These are phyloP conservation scores for Dactylellina leptospora DNA, from an alignment of 2,329 filamentous ascomycete genomes.

Conservation along the genomic window DNA sequence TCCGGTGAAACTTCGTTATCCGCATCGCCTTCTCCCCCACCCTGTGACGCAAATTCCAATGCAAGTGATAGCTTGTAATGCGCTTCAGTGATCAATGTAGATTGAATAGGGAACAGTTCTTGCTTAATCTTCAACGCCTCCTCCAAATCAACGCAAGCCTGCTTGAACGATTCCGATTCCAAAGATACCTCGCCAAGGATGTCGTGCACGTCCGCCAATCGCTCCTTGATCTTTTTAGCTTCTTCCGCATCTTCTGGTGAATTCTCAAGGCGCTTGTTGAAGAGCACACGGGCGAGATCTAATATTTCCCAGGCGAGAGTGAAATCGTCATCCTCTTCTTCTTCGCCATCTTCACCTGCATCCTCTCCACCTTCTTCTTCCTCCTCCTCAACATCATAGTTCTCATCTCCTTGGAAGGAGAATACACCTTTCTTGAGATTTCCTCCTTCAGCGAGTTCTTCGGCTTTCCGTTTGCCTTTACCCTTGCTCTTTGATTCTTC, in stretches of 20 bases:
- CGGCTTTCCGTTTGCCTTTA: slow-evolving; percentile 59
- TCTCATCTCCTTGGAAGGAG: slow-evolving; percentile 92
- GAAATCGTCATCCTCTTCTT: slow-evolving; percentile 72
- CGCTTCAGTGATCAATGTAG: slow-evolving; percentile 87
- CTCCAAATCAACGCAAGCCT: slow-evolving; percentile 84
- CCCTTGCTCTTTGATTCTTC: slow-evolving; percentile 61
- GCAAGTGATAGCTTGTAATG: slow-evolving; percentile 97
- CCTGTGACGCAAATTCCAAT: slow-evolving; percentile 77
- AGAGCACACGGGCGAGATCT: slow-evolving; percentile 76
- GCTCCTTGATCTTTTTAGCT: slow-evolving; percentile 62
- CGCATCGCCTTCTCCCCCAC: slow-evolving; percentile 61
- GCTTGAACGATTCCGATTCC: slow-evolving; percentile 90
- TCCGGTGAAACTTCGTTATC: slow-evolving; percentile 69
- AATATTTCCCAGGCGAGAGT: slow-evolving; percentile 82
- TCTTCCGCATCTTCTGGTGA: slow-evolving; percentile 57
- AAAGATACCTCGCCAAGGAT: slow-evolving; percentile 95
- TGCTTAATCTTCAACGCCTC: slow-evolving; percentile 80
- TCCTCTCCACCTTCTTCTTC: slow-evolving; percentile 65
- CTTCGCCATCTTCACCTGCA: slow-evolving; percentile 58
- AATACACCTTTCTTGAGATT: slow-evolving; percentile 61
- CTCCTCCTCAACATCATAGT: slow-evolving; percentile 65
- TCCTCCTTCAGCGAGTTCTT: slow-evolving; percentile 58
- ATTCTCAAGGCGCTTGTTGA: slow-evolving; percentile 65
- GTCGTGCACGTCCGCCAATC: slow-evolving; percentile 91
- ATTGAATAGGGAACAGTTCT: slow-evolving; percentile 79